These are phyloP conservation scores for Ustilago esculenta DNA, from an alignment of 1,284 basidiomycete genomes.

Conservation along the genomic window DNA sequence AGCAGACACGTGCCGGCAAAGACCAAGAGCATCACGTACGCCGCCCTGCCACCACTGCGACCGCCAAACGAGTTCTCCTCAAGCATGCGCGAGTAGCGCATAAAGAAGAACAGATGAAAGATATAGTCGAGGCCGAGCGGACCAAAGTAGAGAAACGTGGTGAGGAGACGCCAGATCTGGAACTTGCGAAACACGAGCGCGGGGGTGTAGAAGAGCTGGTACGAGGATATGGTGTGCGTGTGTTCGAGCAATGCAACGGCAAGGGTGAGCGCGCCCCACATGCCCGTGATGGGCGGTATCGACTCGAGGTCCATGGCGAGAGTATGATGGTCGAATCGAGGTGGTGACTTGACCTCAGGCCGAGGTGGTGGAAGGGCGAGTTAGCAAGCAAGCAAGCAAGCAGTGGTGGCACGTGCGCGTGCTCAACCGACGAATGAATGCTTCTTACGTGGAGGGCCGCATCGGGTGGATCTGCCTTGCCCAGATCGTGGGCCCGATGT, in stretches of 20 bases:
- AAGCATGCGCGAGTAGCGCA: constrained; percentile 93
- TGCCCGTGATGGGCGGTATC: constrained; percentile 59
- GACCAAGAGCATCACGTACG: constrained; percentile 88
- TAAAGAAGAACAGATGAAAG: constrained; percentile 98
- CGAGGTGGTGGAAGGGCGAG: constrained; percentile 1
- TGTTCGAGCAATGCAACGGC: constrained; percentile 53
- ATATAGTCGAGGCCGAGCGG: constrained; percentile 85
- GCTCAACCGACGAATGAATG: no score
- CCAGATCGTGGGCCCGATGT: no score
- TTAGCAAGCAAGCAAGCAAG: no score
- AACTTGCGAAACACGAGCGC: constrained; percentile 51
- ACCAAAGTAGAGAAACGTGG: constrained; percentile 96
- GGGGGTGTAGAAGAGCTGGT: constrained; percentile 61
- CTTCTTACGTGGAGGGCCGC: no score
- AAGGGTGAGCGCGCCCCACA: constrained; percentile 54
- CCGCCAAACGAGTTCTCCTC: constrained; percentile 95
- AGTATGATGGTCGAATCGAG: not conserved
- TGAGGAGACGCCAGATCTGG: constrained; percentile 86
- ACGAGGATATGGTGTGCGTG: constrained; percentile 52
- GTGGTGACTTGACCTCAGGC: not conserved
- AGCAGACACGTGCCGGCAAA: constrained; percentile 78
- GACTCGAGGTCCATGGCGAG: constrained; percentile 61
- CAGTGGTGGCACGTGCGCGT: no score
- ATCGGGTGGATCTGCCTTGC: no score
- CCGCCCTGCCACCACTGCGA: constrained; percentile 77